A percentile compares a stretch with the other conserved stretches of the same genome.
Evolutionary conservation across 768 basidiomycete species (phyloP).

Genomic region (Amanita rubescens): DNA sequence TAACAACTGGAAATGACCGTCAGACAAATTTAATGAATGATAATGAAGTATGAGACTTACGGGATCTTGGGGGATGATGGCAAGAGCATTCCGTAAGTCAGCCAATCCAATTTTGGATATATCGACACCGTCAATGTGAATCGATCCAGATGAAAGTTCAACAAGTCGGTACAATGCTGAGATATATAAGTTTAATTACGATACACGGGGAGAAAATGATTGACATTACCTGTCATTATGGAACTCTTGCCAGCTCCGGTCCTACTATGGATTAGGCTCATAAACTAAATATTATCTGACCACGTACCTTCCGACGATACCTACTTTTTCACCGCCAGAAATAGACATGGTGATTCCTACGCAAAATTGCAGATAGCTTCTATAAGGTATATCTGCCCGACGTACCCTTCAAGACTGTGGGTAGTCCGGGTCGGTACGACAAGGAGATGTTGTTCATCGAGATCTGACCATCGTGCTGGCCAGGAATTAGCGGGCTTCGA

Average conservation of each 20-base stretch:
- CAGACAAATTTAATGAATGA: slow-evolving; percentile 8
- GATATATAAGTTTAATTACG: slow-evolving; percentile 15
- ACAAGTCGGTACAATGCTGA: slow-evolving; percentile 77
- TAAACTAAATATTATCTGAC: neutral
- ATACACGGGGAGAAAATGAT: slow-evolving; percentile 1
- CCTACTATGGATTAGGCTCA: slow-evolving; percentile 19
- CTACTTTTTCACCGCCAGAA: slow-evolving; percentile 79
- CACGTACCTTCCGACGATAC: slow-evolving; percentile 64
- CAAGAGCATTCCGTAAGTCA: slow-evolving; percentile 58
- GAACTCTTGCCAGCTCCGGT: slow-evolving; percentile 89
- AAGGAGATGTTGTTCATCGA: slow-evolving; percentile 72
- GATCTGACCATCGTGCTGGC: slow-evolving; percentile 69
- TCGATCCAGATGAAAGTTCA: slow-evolving; percentile 68
- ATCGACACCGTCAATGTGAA: slow-evolving; percentile 78
- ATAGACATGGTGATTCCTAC: slow-evolving; percentile 57
- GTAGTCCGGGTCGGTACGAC: slow-evolving; percentile 83
- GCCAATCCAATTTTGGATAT: slow-evolving; percentile 73
- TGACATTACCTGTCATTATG: slow-evolving; percentile 62
- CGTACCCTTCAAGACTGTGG: slow-evolving; percentile 66
- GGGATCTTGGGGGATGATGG: slow-evolving; percentile 84
- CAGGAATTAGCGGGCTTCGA: slow-evolving; percentile 54
- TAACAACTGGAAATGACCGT: slow-evolving; percentile 29
- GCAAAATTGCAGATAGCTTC: neutral
- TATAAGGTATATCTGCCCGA: neutral
- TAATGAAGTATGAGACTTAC: slow-evolving; percentile 34